Evolutionary conservation across 2,329 filamentous ascomycete species (phyloP).

Genomic region (Arthroderma sp.): DNA sequence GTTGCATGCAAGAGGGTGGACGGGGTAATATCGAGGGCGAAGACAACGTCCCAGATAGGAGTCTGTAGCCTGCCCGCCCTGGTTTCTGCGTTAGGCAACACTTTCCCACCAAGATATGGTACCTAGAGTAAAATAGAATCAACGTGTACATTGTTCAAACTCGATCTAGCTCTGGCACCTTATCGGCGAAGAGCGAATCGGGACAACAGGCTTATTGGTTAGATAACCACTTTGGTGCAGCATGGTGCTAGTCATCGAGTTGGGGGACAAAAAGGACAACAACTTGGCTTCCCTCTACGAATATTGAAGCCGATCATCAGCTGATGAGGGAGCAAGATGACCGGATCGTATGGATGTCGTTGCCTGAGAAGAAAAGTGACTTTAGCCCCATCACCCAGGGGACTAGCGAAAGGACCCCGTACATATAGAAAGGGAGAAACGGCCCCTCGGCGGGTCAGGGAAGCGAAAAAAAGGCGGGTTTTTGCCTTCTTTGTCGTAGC

Average conservation of each 20-base stretch:
- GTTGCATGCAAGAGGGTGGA: constrained; percentile 1
- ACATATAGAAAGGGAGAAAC: neutral
- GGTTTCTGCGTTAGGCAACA: neutral
- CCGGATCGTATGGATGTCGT: neutral
- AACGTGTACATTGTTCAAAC: constrained; percentile 1
- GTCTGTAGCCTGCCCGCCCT: neutral
- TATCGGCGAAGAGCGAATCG: neutral
- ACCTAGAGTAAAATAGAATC: too few species aligned
- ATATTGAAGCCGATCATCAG: constrained; percentile 2
- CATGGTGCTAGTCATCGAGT: neutral
- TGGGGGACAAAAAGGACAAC: neutral
- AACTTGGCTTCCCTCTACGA: neutral
- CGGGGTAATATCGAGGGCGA: neutral
- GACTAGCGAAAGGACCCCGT: constrained; percentile 2
- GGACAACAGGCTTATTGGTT: neutral
- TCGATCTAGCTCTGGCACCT: neutral
- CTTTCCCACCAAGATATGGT: too few species aligned
- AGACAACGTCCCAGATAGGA: neutral
- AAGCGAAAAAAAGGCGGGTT: neutral
- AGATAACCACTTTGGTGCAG: neutral
- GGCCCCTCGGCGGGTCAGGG: neutral
- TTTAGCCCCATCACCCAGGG: constrained; percentile 3
- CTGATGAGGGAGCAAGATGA: neutral
- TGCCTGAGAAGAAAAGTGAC: neutral
- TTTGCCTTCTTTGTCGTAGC: constrained; percentile 5